A percentile compares a stretch with the other conserved stretches of the same genome.
Evolutionary conservation across 73 alveolate species (phyloP).

Genomic region (Tetrahymena borealis): DNA sequence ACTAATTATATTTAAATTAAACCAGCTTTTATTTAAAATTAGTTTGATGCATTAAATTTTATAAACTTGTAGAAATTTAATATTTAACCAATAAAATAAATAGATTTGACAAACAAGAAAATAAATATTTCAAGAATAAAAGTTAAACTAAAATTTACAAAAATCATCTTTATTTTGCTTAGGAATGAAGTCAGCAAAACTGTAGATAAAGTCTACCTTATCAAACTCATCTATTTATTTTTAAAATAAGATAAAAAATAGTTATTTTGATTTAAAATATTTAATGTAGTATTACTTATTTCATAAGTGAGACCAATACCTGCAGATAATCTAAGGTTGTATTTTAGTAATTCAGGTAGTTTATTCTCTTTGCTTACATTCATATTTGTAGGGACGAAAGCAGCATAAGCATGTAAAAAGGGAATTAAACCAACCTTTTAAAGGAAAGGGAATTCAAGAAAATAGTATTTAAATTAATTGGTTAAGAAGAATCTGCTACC

Average conservation of each 20-base stretch:
- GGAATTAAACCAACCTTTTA: not conserved
- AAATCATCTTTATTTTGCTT: not conserved
- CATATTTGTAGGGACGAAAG: not conserved
- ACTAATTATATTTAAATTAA: no score
- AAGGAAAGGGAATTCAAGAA: not conserved
- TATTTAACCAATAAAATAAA: no score
- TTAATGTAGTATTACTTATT: not conserved
- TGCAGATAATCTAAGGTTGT: not conserved
- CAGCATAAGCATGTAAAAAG: not conserved
- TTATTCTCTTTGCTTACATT: not conserved
- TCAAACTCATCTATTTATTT: not conserved
- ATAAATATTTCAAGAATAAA: not conserved
- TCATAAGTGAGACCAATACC: not conserved
- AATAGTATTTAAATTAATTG: not conserved
- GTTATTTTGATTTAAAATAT: not conserved
- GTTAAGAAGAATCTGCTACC: not conserved
- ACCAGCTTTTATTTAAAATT: no score
- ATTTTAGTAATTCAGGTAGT: not conserved
- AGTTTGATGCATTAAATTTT: no score
- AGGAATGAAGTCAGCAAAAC: not conserved
- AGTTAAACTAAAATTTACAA: not conserved
- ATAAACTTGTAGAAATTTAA: no score
- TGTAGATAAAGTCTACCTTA: not conserved
- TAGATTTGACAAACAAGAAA: not conserved
- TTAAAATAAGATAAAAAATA: not conserved